These are phyloP conservation scores for Vigna mungo DNA, from an alignment of 306 rosid genomes.

Conservation along the genomic window DNA sequence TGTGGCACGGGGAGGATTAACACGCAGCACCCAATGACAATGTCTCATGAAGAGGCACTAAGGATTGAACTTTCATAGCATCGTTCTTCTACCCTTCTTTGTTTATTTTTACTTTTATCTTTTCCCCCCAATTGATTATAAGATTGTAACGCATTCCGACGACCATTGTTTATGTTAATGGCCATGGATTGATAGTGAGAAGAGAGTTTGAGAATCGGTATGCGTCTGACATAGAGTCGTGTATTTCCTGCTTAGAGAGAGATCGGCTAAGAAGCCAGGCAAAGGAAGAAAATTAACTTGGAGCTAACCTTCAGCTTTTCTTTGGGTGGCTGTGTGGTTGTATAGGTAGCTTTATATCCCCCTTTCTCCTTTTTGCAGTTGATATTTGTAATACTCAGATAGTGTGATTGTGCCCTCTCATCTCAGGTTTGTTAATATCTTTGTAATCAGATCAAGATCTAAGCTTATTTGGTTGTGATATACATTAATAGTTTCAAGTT, in stretches of 20 bases:
- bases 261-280: constrained; percentile 58
- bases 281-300: constrained; percentile 70
- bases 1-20: constrained; percentile 85
- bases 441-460: constrained; percentile 68
- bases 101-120: constrained; percentile 37
- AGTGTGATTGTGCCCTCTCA: constrained; percentile 84
- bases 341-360: constrained; percentile 72
- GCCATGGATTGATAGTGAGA: constrained; percentile 49
- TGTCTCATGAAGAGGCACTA: constrained; percentile 45
- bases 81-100: constrained; percentile 48
- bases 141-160: constrained; percentile 73
- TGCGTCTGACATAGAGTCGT: constrained; percentile 86
- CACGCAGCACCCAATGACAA: constrained; percentile 95
- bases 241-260: constrained; percentile 73
- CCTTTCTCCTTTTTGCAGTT: constrained; percentile 54
- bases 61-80: constrained; percentile 51
- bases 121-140: constrained; percentile 59
- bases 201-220: constrained; percentile 56
- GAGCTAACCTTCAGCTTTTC: constrained; percentile 82
- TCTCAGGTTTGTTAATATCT: constrained; percentile 90
- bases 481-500: constrained; percentile 55
- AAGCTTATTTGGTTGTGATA: constrained; percentile 64
- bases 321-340: constrained; percentile 82
- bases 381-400: constrained; percentile 79
- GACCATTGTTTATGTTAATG: constrained; percentile 53